Evolutionary conservation across 305 asterid genomes (phyloP).

Genomic region (Plantago coronopus): DNA sequence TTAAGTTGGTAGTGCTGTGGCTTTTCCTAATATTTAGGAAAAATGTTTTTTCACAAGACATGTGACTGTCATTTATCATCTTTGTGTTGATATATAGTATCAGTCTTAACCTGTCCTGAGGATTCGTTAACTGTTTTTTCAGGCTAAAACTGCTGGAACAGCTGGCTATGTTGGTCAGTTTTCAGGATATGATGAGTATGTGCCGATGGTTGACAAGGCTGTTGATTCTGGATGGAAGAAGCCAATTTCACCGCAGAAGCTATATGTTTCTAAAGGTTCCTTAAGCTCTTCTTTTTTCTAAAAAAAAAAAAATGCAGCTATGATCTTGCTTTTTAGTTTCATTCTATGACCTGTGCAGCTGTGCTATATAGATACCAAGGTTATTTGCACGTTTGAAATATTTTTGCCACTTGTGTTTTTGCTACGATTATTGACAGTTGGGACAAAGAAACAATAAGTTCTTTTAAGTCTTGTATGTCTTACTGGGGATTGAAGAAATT

Average conservation of each 20-base stretch:
- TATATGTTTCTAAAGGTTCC: conserved; percentile 56
- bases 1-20: too few relatives aligned
- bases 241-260: conserved; percentile 52
- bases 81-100: conserved; percentile 5
- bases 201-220: conserved; percentile 99
- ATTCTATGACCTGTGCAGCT: neutral
- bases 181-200: conserved; percentile 85
- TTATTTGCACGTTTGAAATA: neutral
- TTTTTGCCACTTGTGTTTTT: neutral
- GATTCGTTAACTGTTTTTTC: conserved; percentile 26
- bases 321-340: neutral
- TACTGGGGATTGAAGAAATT: neutral
- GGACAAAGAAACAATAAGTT: neutral
- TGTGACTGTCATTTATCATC: too few relatives aligned
- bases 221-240: conserved; percentile 92
- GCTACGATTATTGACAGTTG: neutral
- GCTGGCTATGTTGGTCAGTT: conserved; percentile 49
- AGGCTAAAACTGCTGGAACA: conserved; percentile 79
- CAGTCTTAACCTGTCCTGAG: conserved; percentile 6
- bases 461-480: neutral
- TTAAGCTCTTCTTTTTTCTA: neutral
- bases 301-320: conserved; percentile 7
- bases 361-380: too few relatives aligned
- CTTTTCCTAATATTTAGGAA: too few relatives aligned
- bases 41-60: too few relatives aligned